phyloP scores from a whole-genome alignment of 352 stramenopile genomes.

The Phytophthora colocasiae region DNA sequence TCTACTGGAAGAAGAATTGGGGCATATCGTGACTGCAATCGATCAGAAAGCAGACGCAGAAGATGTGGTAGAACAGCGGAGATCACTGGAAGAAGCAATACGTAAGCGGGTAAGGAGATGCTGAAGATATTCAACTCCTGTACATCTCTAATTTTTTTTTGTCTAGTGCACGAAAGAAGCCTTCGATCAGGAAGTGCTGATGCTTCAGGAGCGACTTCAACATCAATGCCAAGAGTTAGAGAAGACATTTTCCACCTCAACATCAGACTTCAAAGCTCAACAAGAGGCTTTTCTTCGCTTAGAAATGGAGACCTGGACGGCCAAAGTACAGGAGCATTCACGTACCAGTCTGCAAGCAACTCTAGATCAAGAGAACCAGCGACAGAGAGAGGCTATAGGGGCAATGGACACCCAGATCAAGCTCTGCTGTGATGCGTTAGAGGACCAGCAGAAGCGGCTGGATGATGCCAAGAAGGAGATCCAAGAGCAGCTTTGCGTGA shows the following conservation, averaged over 20 bases:
- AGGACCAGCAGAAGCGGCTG: conserved; percentile 21
- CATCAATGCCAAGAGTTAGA: conserved; percentile 38
- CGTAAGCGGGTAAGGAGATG: conserved; percentile 45
- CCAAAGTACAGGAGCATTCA: conserved; percentile 16
- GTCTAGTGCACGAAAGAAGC: conserved; percentile 56
- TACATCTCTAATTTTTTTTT: not conserved
- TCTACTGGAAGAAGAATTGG: conserved; percentile 68
- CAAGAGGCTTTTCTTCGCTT: conserved; percentile 29
- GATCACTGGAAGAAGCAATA: conserved; percentile 48
- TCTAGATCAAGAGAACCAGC: conserved; percentile 17
- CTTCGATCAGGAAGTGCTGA: conserved; percentile 57
- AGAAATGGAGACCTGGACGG: conserved; percentile 24
- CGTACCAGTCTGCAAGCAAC: conserved; percentile 2
- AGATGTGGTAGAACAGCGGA: conserved; percentile 36
- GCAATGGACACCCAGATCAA: conserved; percentile 21
- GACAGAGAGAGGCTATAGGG: conserved; percentile 14
- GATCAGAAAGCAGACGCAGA: conserved; percentile 59
- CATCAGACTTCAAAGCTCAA: conserved; percentile 14
- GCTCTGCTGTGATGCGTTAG: conserved; percentile 20
- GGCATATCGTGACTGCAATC: conserved; percentile 48
- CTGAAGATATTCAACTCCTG: not conserved
- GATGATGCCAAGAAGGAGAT: conserved; percentile 14
- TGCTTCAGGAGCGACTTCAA: conserved; percentile 38
- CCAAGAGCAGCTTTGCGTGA: conserved; percentile 15
- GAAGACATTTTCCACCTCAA: conserved; percentile 9